phyloP scores from a whole-genome alignment of 306 rosid genomes.

The Clitoria ternatea region DNA sequence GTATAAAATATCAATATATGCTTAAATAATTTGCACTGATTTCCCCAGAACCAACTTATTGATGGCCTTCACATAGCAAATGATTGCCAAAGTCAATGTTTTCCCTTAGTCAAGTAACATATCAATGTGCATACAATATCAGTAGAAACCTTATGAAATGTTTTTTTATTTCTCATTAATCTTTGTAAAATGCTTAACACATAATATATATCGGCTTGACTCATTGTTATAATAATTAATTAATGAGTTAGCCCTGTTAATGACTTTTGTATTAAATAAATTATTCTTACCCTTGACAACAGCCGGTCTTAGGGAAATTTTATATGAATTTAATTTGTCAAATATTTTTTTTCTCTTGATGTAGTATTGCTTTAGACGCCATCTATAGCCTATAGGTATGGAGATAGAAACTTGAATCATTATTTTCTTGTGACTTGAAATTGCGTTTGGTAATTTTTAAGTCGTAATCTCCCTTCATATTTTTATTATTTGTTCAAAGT shows the following conservation, averaged over 20 bases:
- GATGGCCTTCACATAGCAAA: slow-evolving; percentile 21
- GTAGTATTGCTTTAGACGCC: background rate
- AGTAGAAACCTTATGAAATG: background rate
- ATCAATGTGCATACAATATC: background rate
- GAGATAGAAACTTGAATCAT: background rate
- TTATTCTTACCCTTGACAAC: background rate
- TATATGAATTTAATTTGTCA: background rate
- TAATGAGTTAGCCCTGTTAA: background rate
- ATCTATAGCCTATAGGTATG: background rate
- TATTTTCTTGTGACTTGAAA: background rate
- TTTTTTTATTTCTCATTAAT: background rate
- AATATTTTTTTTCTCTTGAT: no score
- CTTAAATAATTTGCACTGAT: background rate
- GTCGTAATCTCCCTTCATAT: background rate
- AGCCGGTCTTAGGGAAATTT: background rate
- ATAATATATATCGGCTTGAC: background rate
- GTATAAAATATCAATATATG: background rate
- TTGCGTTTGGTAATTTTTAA: background rate
- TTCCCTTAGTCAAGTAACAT: slow-evolving; percentile 8
- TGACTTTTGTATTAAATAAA: background rate
- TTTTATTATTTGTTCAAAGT: slow-evolving; percentile 19
- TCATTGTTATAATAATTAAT: background rate
- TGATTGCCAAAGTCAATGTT: slow-evolving; percentile 26
- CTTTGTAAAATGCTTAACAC: background rate
- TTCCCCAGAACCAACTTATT: background rate